Evolutionary conservation across 495 filamentous ascomycete species (phyloP).

Genomic region (Chaetomidium leptoderma): DNA sequence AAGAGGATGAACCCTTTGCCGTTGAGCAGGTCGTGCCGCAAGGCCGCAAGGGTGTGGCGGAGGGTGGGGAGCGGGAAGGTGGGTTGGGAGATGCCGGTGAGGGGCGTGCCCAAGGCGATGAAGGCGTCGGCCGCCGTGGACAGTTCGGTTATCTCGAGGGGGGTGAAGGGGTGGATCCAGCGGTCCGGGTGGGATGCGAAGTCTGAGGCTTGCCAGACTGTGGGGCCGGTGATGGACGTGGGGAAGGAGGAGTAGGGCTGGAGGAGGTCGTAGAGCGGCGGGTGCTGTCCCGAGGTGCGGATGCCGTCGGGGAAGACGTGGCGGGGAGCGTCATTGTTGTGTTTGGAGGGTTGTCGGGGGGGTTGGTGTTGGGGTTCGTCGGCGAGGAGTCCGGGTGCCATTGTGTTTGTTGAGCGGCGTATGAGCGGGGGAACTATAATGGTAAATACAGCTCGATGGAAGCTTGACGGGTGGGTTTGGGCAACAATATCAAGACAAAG

Average conservation of each 20-base stretch:
- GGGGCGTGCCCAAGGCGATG: conserved; percentile 53
- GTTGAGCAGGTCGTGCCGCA: conserved; percentile 69
- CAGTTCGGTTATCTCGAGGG: conserved; percentile 65
- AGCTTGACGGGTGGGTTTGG: too few relatives aligned
- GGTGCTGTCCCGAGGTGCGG: conserved; percentile 75
- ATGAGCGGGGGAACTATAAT: not conserved
- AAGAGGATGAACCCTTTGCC: conserved; percentile 90
- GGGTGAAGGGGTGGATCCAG: conserved; percentile 70
- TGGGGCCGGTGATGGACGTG: conserved; percentile 65
- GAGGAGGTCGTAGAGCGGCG: conserved; percentile 63
- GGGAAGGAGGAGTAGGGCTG: conserved; percentile 70
- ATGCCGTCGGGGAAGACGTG: conserved; percentile 47
- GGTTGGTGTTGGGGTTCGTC: conserved; percentile 21
- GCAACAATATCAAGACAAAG: not conserved
- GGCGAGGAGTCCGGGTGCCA: conserved; percentile 36
- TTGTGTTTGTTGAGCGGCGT: conserved; percentile 9
- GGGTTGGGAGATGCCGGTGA: conserved; percentile 72
- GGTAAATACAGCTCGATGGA: too few relatives aligned
- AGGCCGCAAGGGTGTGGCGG: conserved; percentile 45
- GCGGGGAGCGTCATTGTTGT: conserved; percentile 26
- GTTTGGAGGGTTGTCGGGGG: conserved; percentile 3
- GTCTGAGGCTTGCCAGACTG: conserved; percentile 73
- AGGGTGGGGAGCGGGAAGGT: conserved; percentile 66
- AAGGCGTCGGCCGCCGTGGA: conserved; percentile 63
- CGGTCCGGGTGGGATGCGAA: conserved; percentile 65